These are phyloP conservation scores for Xylaria nigripes DNA, from an alignment of 495 filamentous ascomycete genomes.

Conservation along the genomic window DNA sequence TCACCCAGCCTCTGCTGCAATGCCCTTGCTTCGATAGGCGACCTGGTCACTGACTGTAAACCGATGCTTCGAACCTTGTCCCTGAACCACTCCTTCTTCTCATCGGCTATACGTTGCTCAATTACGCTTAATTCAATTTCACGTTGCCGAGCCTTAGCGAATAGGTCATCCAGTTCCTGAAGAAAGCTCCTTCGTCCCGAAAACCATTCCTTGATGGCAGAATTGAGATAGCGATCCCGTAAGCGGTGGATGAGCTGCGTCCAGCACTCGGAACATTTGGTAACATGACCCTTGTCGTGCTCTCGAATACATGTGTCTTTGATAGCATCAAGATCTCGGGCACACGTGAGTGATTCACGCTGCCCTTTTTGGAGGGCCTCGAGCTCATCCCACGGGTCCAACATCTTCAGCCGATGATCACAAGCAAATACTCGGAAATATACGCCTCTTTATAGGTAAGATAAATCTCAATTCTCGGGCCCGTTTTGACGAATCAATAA, in stretches of 20 bases:
- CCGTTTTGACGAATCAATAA: background rate
- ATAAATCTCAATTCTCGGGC: background rate
- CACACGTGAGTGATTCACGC: slow-evolving; percentile 21
- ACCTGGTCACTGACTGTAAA: slow-evolving; percentile 20
- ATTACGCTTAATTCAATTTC: slow-evolving; percentile 29
- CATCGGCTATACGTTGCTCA: slow-evolving; percentile 34
- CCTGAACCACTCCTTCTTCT: slow-evolving; percentile 37
- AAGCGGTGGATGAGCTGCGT: slow-evolving; percentile 30
- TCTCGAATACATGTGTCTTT: slow-evolving; percentile 21
- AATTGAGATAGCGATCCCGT: slow-evolving; percentile 29
- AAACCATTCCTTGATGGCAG: slow-evolving; percentile 36
- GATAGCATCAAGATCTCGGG: slow-evolving; percentile 19
- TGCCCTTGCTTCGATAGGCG: slow-evolving; percentile 17
- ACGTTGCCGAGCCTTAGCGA: slow-evolving; percentile 30
- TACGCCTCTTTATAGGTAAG: too few relatives aligned
- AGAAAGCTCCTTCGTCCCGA: slow-evolving; percentile 31
- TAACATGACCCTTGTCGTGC: slow-evolving; percentile 24
- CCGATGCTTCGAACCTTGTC: slow-evolving; percentile 27
- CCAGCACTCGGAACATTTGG: slow-evolving; percentile 34
- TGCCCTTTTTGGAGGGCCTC: slow-evolving; percentile 20
- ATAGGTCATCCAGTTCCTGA: slow-evolving; percentile 31
- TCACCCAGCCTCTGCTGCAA: slow-evolving; percentile 22
- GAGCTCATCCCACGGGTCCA: slow-evolving; percentile 29
- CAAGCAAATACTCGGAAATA: too few relatives aligned
- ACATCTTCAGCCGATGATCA: slow-evolving; percentile 12